Evolutionary conservation across 2,329 filamentous ascomycete species (phyloP).

Genomic region (Coniochaeta prunicola): DNA sequence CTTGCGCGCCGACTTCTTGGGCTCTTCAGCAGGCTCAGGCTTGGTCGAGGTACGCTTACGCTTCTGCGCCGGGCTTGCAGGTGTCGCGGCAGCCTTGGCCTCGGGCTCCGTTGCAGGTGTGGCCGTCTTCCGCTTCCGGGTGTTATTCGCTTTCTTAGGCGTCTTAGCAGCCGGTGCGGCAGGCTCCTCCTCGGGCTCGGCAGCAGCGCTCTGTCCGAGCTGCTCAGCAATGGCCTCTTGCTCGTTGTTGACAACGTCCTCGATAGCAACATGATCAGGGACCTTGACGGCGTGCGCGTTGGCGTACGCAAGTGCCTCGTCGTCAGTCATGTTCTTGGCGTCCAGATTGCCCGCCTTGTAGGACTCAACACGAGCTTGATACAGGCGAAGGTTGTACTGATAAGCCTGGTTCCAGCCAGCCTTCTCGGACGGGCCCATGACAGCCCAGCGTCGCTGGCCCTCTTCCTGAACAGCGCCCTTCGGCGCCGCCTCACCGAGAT

Average conservation of each 20-base stretch:
- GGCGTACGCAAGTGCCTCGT: slow-evolving; percentile 54
- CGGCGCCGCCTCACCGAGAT: slow-evolving; percentile 66
- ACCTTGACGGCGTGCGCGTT: slow-evolving; percentile 49
- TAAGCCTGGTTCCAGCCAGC: slow-evolving; percentile 59
- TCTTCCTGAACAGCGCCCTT: slow-evolving; percentile 86
- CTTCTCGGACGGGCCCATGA: slow-evolving; percentile 70
- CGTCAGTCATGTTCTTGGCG: slow-evolving; percentile 54
- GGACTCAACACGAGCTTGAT: slow-evolving; percentile 58
- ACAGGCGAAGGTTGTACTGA: slow-evolving; percentile 59
- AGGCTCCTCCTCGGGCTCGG: slow-evolving; percentile 28
- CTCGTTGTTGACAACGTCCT: slow-evolving; percentile 36
- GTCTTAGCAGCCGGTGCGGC: slow-evolving; percentile 42
- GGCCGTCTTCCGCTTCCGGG: slow-evolving; percentile 51
- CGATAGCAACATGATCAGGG: slow-evolving; percentile 39
- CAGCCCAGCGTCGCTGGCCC: slow-evolving; percentile 77
- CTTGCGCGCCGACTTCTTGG: slow-evolving; percentile 54
- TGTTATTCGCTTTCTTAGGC: slow-evolving; percentile 44
- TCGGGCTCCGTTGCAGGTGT: slow-evolving; percentile 35
- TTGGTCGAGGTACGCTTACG: slow-evolving; percentile 52
- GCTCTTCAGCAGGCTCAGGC: slow-evolving; percentile 42
- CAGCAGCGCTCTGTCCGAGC: slow-evolving; percentile 36
- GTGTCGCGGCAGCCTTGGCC: slow-evolving; percentile 30
- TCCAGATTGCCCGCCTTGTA: slow-evolving; percentile 53
- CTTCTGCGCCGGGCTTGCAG: slow-evolving; percentile 56
- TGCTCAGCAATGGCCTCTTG: slow-evolving; percentile 54